These are phyloP conservation scores for Eimeria sp. DNA, from an alignment of 169 alveolate genomes.

Conservation along the genomic window DNA sequence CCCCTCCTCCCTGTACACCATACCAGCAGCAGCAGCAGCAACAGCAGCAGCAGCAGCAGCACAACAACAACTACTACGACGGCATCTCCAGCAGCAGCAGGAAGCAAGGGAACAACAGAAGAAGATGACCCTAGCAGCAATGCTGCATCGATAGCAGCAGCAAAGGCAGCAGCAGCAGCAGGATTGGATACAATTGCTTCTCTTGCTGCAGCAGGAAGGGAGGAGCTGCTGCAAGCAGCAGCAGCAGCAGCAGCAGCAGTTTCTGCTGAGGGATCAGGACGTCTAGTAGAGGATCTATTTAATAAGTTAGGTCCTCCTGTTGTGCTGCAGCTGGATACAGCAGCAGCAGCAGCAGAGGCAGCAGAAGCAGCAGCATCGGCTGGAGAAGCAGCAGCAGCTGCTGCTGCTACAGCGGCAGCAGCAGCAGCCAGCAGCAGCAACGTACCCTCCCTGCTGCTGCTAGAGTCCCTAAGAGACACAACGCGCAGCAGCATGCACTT, in stretches of 20 bases:
- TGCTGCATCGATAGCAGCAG: conserved; percentile 20
- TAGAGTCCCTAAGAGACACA: not conserved
- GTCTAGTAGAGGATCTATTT: not conserved
- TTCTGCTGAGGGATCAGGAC: not conserved
- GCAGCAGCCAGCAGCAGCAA: not conserved
- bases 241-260: conserved; percentile 40
- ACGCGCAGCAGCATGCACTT: conserved; percentile 39
- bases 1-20: not conserved
- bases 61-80: conserved; percentile 1
- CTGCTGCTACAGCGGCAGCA: not conserved
- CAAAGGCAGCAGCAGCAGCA: conserved; percentile 59
- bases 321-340: conserved; percentile 20
- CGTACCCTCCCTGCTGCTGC: conserved; percentile 21
- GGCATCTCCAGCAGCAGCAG: not conserved
- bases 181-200: not conserved
- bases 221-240: conserved; percentile 43
- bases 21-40: conserved; percentile 34
- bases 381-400: too few relatives aligned
- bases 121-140: conserved; percentile 61
- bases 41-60: conserved; percentile 58
- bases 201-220: conserved; percentile 37
- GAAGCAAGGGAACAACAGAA: not conserved
- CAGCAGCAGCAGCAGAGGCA: too few relatives aligned
- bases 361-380: too few relatives aligned
- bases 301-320: conserved; percentile 34